Evolutionary conservation across 257 asterid species (phyloP).

Genomic region (Solanum clarkiae): DNA sequence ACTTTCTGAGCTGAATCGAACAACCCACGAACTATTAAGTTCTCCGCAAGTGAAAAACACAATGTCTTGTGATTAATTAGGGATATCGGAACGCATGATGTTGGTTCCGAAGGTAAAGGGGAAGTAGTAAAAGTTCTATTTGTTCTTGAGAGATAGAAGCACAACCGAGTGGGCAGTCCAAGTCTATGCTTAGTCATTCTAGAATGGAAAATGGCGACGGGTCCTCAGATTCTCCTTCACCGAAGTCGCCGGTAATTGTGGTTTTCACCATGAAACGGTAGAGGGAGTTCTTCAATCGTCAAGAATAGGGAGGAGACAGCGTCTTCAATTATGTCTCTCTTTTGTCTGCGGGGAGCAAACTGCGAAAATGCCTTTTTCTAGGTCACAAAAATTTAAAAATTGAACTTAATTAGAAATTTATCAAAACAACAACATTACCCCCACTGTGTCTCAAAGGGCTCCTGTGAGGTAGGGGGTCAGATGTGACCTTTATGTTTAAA

Average conservation of each 20-base stretch:
- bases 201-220: background rate
- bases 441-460: no score
- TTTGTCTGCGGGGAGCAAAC: no score
- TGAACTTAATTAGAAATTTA: no score
- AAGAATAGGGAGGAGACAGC: no score
- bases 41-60: conserved; percentile 26
- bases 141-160: background rate
- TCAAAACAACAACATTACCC: no score
- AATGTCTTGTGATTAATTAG: conserved; percentile 10
- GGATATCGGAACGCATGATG: conserved; percentile 10
- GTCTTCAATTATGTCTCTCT: no score
- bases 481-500: no score
- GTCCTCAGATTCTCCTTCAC: no score
- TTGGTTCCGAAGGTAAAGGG: conserved; percentile 31
- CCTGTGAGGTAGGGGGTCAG: no score
- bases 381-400: no score
- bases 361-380: no score
- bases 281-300: background rate
- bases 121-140: conserved; percentile 21
- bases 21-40: conserved; percentile 33
- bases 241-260: no score
- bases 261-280: background rate
- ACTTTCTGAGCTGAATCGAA: conserved; percentile 30
- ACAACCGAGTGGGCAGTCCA: background rate
- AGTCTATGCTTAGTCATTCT: conserved; percentile 21